Percentiles rank a stretch among this genome's conserved stretches.
Conservation (phyloP, 2,329 filamentous ascomycete species). For the Alternaria angustiovoidea region DNA sequence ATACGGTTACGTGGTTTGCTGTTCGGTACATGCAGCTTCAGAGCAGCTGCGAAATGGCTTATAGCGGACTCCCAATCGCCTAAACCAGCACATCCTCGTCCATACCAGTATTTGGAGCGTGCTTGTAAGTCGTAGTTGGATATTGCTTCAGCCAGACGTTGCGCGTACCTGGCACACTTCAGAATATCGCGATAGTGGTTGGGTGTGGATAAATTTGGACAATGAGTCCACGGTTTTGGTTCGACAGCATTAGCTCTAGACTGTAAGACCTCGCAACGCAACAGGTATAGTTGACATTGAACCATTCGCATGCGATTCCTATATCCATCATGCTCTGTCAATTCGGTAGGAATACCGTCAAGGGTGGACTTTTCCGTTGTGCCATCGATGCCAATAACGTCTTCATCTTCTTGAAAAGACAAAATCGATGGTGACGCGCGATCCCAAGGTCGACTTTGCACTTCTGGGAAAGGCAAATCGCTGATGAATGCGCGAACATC, state of each 20-base stretch:
- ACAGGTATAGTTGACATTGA: conserved; percentile 18
- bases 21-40: conserved; percentile 14
- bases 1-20: not conserved
- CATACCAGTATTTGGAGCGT: conserved; percentile 31
- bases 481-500: not conserved
- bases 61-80: conserved; percentile 16
- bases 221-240: not conserved
- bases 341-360: not conserved
- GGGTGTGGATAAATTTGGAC: not conserved
- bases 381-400: not conserved
- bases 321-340: not conserved
- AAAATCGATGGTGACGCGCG: not conserved
- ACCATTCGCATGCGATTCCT: conserved; percentile 7
- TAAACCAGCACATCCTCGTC: conserved; percentile 19
- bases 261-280: conserved; percentile 26
- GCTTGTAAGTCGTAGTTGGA: conserved; percentile 22
- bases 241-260: conserved; percentile 4
- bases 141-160: conserved; percentile 14
- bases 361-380: not conserved
- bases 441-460: not conserved
- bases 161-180: conserved; percentile 14
- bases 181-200: conserved; percentile 11
- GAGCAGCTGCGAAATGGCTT: conserved; percentile 17
- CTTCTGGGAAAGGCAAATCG: not conserved
- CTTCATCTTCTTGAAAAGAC: not conserved